phyloP scores from a whole-genome alignment of 495 filamentous ascomycete genomes.

The Daldinia vernicosa region DNA sequence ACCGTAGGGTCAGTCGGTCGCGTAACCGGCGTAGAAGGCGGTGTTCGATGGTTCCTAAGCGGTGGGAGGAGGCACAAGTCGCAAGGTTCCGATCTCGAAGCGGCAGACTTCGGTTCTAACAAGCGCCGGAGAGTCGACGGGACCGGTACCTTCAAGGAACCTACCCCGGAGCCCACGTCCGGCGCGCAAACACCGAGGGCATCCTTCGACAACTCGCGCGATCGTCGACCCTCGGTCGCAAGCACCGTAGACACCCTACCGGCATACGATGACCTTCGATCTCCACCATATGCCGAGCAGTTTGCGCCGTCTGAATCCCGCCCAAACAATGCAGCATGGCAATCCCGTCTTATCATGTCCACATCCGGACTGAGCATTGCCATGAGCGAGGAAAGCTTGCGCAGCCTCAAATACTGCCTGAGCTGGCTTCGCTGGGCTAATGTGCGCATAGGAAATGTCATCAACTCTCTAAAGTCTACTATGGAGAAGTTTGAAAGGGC shows the following conservation, averaged over 20 bases:
- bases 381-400: constrained; percentile 83
- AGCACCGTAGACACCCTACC: constrained; percentile 74
- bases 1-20: constrained; percentile 83
- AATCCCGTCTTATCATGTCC: constrained; percentile 78
- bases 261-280: constrained; percentile 78
- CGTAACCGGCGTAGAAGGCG: constrained; percentile 83
- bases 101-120: constrained; percentile 56
- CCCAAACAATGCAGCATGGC: constrained; percentile 65
- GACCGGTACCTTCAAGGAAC: constrained; percentile 43
- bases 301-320: constrained; percentile 23
- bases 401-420: constrained; percentile 79
- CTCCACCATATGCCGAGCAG: constrained; percentile 73
- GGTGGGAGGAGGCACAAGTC: constrained; percentile 54
- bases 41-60: constrained; percentile 78
- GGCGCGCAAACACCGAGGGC: constrained; percentile 44
- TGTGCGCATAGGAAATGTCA: constrained; percentile 72
- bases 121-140: constrained; percentile 72
- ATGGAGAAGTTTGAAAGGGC: constrained; percentile 78
- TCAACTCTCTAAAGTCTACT: constrained; percentile 71
- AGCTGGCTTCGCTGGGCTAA: constrained; percentile 80
- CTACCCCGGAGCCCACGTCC: constrained; percentile 43
- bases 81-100: constrained; percentile 52
- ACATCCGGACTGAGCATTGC: constrained; percentile 87
- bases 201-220: constrained; percentile 41
- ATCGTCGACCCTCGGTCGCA: constrained; percentile 54